A percentile compares a stretch with the other conserved stretches of the same genome.
phyloP scores from a whole-genome alignment of 1,284 basidiomycete species.

The Moesziomyces parantarcticus region DNA sequence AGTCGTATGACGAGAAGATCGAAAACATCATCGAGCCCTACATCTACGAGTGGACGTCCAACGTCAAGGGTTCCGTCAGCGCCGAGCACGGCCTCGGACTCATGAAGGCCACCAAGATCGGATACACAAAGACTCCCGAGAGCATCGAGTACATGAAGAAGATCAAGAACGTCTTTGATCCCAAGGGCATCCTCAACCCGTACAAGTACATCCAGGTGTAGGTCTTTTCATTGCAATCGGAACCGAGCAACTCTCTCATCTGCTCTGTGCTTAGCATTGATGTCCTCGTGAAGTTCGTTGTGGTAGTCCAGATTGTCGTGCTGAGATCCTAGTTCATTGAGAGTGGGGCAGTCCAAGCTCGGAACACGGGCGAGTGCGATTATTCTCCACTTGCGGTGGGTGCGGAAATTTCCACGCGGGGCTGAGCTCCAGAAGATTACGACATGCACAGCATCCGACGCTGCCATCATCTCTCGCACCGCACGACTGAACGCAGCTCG shows the following conservation, averaged over 20 bases:
- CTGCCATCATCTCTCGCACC: background rate
- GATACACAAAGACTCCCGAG: constrained; percentile 83
- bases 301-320: background rate
- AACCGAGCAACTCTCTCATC: no score
- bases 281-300: no score
- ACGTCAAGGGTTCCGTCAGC: constrained; percentile 82
- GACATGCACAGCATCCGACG: background rate
- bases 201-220: constrained; percentile 72
- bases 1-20: constrained; percentile 83
- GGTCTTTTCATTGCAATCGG: background rate
- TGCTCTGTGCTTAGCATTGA: no score
- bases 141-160: constrained; percentile 89
- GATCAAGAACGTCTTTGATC: constrained; percentile 91
- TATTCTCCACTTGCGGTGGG: constrained; percentile 2
- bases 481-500: no score
- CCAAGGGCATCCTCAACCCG: constrained; percentile 89
- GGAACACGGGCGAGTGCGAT: constrained; percentile 12
- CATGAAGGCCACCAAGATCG: constrained; percentile 92
- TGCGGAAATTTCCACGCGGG: background rate
- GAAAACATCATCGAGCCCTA: constrained; percentile 91
- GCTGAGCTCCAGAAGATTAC: constrained; percentile 32
- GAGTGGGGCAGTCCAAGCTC: background rate
- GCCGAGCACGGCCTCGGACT: constrained; percentile 96
- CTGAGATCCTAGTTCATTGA: background rate
- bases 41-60: constrained; percentile 87